Evolutionary conservation across 345 rosid species (phyloP).

Genomic region (Eucalyptus erythrocorys): DNA sequence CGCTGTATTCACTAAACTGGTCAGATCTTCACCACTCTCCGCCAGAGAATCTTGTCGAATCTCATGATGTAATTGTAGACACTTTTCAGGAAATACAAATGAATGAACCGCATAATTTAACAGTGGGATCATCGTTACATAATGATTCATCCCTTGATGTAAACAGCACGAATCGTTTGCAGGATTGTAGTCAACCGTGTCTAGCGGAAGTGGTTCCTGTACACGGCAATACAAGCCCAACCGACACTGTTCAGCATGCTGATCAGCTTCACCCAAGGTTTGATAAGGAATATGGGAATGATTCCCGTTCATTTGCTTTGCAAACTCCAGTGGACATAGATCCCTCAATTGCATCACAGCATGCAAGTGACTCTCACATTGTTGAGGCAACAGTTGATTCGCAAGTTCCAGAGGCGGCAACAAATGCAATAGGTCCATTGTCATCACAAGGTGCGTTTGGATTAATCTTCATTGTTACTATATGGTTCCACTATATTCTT

Average conservation of each 20-base stretch:
- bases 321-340: too few species aligned
- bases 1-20: not conserved
- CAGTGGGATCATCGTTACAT: not conserved
- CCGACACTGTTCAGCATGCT: not conserved
- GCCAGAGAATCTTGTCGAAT: not conserved
- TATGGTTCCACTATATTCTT: too few species aligned
- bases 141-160: not conserved
- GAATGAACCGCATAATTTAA: not conserved
- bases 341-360: too few species aligned
- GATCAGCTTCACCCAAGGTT: too few species aligned
- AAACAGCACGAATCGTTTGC: not conserved
- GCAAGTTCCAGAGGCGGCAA: too few species aligned
- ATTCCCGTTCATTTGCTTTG: too few species aligned
- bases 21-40: not conserved
- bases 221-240: not conserved
- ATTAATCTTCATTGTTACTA: too few species aligned
- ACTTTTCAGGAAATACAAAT: not conserved
- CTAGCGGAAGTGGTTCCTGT: not conserved
- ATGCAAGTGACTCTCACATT: too few species aligned
- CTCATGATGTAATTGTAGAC: not conserved
- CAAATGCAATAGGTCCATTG: too few species aligned
- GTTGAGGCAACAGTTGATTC: rapidly evolving
- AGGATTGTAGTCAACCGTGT: not conserved
- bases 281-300: too few species aligned
- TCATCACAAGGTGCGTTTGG: too few species aligned